Percentiles rank a stretch among this genome's conserved stretches.
Evolutionary conservation across 2,329 filamentous ascomycete genomes (phyloP).

Genomic region (Ceratocystis lukuohia): DNA sequence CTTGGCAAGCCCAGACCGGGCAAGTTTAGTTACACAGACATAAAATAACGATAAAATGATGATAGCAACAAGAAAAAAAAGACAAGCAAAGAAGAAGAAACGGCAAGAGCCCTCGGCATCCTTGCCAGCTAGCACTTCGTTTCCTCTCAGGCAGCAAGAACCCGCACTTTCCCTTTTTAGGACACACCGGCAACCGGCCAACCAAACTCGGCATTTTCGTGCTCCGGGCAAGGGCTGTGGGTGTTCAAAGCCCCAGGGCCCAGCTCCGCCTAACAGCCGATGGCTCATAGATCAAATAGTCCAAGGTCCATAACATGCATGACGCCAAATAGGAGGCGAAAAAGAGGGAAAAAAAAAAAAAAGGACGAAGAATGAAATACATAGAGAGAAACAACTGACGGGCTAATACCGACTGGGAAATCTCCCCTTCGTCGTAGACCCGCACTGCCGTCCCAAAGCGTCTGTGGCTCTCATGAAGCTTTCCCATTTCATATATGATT

Average conservation of each 20-base stretch:
- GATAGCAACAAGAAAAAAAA: neutral
- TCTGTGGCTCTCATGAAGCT: neutral
- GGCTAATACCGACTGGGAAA: neutral
- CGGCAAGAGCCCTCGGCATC: conserved; percentile 1
- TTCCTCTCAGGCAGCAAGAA: neutral
- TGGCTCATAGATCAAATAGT: no score
- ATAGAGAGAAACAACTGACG: neutral
- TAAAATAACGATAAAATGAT: neutral
- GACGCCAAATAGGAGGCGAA: no score
- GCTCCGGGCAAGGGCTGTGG: neutral
- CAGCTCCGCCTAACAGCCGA: neutral
- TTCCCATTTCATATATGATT: neutral
- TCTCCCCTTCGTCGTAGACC: neutral
- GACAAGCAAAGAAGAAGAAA: neutral
- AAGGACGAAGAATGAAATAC: neutral
- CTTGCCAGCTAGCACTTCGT: neutral
- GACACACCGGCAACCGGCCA: neutral
- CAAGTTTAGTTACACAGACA: neutral
- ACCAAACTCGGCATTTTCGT: neutral
- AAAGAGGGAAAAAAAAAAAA: no score
- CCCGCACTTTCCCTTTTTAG: neutral
- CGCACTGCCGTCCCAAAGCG: neutral
- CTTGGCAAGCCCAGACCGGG: neutral
- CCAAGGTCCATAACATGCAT: no score
- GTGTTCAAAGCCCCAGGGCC: neutral